A percentile compares a stretch with the other conserved stretches of the same genome.
Conservation (phyloP, 2,329 filamentous ascomycete species). For the Phaeoacremonium minimum region DNA sequence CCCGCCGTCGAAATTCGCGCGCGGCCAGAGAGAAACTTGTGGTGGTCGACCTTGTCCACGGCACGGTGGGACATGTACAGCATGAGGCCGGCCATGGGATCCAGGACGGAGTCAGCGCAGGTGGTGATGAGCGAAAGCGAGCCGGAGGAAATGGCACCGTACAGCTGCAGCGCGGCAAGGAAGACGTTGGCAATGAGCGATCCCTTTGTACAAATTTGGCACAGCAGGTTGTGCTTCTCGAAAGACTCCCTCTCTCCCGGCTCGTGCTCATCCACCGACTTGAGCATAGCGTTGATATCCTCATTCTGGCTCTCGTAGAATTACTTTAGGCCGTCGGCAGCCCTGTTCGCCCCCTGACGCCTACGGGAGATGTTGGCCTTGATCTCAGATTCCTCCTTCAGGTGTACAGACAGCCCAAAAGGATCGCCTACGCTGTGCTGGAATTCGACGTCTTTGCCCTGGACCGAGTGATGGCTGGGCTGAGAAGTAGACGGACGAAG, state of each 20-base stretch:
- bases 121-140: constrained; percentile 97
- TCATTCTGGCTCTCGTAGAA: constrained; percentile 93
- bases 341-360: no score
- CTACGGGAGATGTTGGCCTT: no score
- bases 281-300: constrained; percentile 85
- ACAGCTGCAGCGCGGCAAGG: constrained; percentile 78
- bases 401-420: no score
- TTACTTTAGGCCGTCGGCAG: no score
- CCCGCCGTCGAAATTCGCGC: constrained; percentile 91
- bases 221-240: constrained; percentile 74
- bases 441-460: no score
- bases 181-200: constrained; percentile 76
- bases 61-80: constrained; percentile 84
- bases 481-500: no score
- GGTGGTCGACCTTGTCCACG: constrained; percentile 78
- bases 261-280: constrained; percentile 86
- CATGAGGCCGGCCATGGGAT: constrained; percentile 82
- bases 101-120: constrained; percentile 93
- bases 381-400: no score
- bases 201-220: constrained; percentile 60
- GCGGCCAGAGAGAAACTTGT: constrained; percentile 85
- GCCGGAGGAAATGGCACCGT: constrained; percentile 78
- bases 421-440: no score
- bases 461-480: no score
- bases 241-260: constrained; percentile 76